Evolutionary conservation across 139 green algal species (phyloP).

Genomic region (Monoraphidium neglectum): DNA sequence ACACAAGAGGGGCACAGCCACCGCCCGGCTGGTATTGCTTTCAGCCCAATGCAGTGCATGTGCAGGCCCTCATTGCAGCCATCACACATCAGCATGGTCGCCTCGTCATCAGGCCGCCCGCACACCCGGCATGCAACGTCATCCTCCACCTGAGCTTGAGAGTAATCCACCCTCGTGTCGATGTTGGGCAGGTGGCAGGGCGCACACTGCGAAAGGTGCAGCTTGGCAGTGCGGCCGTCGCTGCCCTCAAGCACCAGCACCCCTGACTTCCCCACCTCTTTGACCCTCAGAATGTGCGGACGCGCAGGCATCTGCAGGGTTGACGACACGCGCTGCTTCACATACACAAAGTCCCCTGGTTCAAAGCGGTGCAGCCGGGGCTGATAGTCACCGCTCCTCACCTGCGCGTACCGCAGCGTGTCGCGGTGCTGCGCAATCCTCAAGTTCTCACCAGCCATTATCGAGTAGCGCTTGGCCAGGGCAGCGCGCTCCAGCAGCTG

Average conservation of each 20-base stretch:
- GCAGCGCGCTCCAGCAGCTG: constrained; percentile 6
- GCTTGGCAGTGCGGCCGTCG: neutral
- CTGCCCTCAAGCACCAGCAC: constrained; percentile 10
- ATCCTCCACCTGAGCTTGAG: neutral
- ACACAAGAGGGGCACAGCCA: no score
- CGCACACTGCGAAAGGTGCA: neutral
- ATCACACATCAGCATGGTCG: neutral
- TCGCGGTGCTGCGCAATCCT: constrained; percentile 32
- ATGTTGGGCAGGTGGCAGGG: constrained; percentile 21
- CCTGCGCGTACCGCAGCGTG: constrained; percentile 16
- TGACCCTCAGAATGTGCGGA: constrained; percentile 18
- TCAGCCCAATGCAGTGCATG: neutral
- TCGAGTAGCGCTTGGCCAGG: neutral
- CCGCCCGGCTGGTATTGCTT: neutral
- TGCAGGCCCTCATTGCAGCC: neutral
- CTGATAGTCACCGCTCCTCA: constrained; percentile 1
- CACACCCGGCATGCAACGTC: constrained; percentile 8
- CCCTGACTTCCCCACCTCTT: neutral
- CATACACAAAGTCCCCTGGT: constrained; percentile 25
- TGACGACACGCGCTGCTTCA: neutral
- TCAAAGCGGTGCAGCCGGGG: constrained; percentile 12
- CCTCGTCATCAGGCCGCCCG: neutral
- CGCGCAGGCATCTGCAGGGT: constrained; percentile 1
- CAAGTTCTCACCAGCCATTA: constrained; percentile 26
- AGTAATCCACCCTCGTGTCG: constrained; percentile 8